phyloP scores from a whole-genome alignment of 768 basidiomycete species.

The Cystoderma amianthinum region DNA sequence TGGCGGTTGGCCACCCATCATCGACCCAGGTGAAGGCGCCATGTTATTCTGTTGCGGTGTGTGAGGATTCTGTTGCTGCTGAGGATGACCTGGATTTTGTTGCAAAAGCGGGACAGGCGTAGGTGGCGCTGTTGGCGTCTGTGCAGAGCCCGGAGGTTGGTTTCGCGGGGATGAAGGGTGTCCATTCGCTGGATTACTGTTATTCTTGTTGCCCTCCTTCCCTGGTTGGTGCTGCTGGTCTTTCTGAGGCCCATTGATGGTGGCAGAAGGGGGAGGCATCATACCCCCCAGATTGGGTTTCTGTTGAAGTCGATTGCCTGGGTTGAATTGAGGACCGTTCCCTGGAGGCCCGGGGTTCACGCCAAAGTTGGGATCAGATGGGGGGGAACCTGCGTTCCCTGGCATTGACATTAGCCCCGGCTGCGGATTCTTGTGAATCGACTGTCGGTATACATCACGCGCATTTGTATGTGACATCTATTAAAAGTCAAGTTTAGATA shows the following conservation, averaged over 20 bases:
- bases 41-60: conserved; percentile 3
- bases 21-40: conserved; percentile 2
- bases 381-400: conserved; percentile 35
- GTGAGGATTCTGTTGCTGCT: conserved; percentile 7
- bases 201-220: conserved; percentile 15
- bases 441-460: conserved; percentile 19
- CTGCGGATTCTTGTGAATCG: conserved; percentile 18
- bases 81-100: conserved; percentile 1
- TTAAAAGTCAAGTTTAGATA: conserved; percentile 3
- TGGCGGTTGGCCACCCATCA: conserved; percentile 2
- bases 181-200: conserved; percentile 18
- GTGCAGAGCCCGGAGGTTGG: conserved; percentile 18
- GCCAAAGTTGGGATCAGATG: conserved; percentile 35
- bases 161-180: conserved; percentile 37
- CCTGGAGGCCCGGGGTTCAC: conserved; percentile 20
- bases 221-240: conserved; percentile 15
- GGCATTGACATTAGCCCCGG: conserved; percentile 17
- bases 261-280: conserved; percentile 39
- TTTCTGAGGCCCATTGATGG: conserved; percentile 21
- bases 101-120: conserved; percentile 13
- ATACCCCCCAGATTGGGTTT: conserved; percentile 27
- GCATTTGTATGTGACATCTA: conserved; percentile 8
- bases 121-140: conserved; percentile 19
- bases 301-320: conserved; percentile 23
- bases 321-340: conserved; percentile 20